Evolutionary conservation across 768 basidiomycete species (phyloP).

Genomic region (Inosperma sp.): DNA sequence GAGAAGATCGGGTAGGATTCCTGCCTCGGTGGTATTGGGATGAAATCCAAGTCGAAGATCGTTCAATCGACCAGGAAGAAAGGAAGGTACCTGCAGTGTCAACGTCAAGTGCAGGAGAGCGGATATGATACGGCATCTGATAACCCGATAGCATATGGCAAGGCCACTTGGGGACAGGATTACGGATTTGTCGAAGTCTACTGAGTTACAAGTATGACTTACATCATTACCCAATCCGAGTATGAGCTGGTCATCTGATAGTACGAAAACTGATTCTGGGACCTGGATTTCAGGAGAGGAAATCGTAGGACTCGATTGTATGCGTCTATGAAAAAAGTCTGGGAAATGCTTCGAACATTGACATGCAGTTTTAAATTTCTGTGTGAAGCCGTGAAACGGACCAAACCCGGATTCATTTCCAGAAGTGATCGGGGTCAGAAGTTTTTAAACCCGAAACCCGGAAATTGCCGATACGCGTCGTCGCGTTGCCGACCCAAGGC

Average conservation of each 20-base stretch:
- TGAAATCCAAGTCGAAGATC: constrained; percentile 24
- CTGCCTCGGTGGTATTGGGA: constrained; percentile 70
- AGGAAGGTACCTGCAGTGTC: constrained; percentile 9
- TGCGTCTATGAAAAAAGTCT: too few species aligned
- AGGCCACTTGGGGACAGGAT: constrained; percentile 20
- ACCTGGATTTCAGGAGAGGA: neutral
- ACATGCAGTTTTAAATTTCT: neutral
- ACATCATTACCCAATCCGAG: constrained; percentile 18
- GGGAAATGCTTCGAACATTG: too few species aligned
- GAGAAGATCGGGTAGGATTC: constrained; percentile 77
- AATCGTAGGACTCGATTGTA: too few species aligned
- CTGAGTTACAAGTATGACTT: too few species aligned
- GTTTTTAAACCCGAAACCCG: constrained; percentile 40
- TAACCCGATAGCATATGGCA: constrained; percentile 17
- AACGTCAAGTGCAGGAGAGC: constrained; percentile 17
- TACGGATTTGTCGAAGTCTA: constrained; percentile 24
- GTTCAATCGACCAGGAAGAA: constrained; percentile 1
- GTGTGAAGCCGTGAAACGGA: too few species aligned
- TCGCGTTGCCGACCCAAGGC: constrained; percentile 41
- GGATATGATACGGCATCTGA: constrained; percentile 18
- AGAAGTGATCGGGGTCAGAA: constrained; percentile 24
- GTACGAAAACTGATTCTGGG: neutral
- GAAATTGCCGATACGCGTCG: constrained; percentile 51
- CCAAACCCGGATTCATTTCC: constrained; percentile 17
- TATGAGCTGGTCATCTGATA: constrained; percentile 25